Evolutionary conservation across 2,329 filamentous ascomycete species (phyloP), one percentile per base, ranked within the genome.

Genomic region (Fusarium sp.): DNA sequence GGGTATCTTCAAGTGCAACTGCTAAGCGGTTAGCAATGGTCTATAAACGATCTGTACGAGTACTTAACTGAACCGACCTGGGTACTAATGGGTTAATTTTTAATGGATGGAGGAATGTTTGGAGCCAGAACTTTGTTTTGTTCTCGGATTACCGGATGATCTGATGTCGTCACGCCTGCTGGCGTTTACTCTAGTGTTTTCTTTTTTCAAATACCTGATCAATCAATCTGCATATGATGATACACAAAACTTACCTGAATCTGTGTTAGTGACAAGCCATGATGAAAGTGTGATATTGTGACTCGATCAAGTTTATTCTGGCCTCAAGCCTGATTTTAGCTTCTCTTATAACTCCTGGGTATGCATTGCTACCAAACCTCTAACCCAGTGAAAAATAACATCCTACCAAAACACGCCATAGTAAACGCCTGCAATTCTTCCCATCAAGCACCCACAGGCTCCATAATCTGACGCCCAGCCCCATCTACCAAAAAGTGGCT

Each of bases 401-500:
- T 28, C 12, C 30, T 37, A 28, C 28, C 36, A 37, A 41, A 57
- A 28, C 1, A 16, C 31, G 15, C 44, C 49, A 30, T 31, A 38
- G n/a, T 12, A 45, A 46, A 20, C 49, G 20, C 36, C 42, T 54
- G 26, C n/a, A 33, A 23, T 6, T 38, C 18, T 56, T 16, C 31
- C 37, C 26, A 57, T 73, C 40, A 77, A 33, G 69, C 72, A 55
- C 73, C 76, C 18, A 76, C 67, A 13, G 77, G 67, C 20, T 79
- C 71, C 42, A 77, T 65, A 20, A 80, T 76, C 49, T 80, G 78
- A 62, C 77, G 79, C n/a, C 80, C 80, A 20, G 75, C 65, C 20
- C 60, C 66, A 37, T 82, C 79, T 10, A 83, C 78, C 60, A 78
- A 72, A 65, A 83, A 83, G 53, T 83, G 80, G 42, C 80, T 83